Conservation (phyloP, 2,329 filamentous ascomycete genomes). For the Clathrospora elynae region DNA sequence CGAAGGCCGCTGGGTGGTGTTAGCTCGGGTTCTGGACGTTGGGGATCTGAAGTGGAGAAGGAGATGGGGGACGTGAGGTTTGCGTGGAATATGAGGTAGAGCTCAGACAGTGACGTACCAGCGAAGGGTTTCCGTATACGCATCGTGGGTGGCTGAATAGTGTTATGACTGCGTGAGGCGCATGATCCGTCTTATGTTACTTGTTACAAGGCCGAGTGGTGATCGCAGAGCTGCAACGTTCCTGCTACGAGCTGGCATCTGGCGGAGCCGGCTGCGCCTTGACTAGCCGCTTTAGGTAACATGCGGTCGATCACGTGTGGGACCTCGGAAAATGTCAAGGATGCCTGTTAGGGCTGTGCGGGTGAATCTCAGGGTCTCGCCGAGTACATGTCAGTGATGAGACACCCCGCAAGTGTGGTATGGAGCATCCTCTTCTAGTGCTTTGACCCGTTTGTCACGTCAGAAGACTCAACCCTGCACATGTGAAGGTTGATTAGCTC, state of each 20-base stretch:
- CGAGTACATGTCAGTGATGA: too few species aligned
- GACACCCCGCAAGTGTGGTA: too few species aligned
- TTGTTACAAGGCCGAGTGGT: constrained; percentile 5
- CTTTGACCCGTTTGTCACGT: too few species aligned
- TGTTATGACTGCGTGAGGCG: constrained; percentile 2
- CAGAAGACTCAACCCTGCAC: too few species aligned
- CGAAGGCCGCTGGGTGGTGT: constrained; percentile 51
- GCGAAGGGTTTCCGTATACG: constrained; percentile 19
- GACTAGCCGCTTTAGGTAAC: constrained; percentile 3
- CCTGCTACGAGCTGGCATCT: constrained; percentile 15
- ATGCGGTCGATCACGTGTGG: constrained; percentile 16
- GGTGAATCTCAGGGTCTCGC: constrained; percentile 1
- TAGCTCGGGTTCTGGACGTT: constrained; percentile 6
- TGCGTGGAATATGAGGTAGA: too few species aligned
- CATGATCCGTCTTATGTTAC: constrained; percentile 4
- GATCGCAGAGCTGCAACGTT: constrained; percentile 11
- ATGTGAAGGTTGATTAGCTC: too few species aligned
- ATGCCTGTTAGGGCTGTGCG: not conserved
- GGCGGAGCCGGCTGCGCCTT: constrained; percentile 7
- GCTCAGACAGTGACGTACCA: constrained; percentile 9
- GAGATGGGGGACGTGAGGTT: too few species aligned
- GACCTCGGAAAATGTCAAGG: constrained; percentile 11
- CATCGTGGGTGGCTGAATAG: constrained; percentile 3
- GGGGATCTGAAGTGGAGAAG: too few species aligned
- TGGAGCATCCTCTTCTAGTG: too few species aligned